Conservation (phyloP, 768 basidiomycete species). For the Mycena olivaceomarginata region DNA sequence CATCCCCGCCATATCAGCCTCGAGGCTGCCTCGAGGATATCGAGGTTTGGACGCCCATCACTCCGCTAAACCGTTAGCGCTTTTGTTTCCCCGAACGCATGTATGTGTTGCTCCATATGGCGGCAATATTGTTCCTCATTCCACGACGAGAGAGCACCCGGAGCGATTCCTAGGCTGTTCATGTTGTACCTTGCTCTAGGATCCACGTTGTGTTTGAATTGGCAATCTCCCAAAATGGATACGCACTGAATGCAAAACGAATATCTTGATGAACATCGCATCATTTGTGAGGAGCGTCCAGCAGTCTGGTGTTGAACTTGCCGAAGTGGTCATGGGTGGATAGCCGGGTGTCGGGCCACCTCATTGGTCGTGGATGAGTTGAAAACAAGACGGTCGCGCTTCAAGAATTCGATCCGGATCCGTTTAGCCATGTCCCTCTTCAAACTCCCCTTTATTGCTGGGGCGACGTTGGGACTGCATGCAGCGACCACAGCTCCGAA, state of each 20-base stretch:
- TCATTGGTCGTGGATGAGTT: neutral
- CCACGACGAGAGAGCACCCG: too few species aligned
- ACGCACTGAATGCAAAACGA: too few species aligned
- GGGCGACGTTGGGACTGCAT: conserved; percentile 21
- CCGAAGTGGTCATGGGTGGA: neutral
- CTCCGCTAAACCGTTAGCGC: neutral
- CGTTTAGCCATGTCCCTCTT: conserved; percentile 18
- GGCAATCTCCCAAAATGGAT: too few species aligned
- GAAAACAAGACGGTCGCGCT: neutral
- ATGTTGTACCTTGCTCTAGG: too few species aligned
- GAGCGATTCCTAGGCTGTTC: too few species aligned
- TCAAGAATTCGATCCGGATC: neutral
- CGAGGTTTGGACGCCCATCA: neutral
- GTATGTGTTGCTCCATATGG: too few species aligned
- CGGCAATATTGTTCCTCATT: too few species aligned
- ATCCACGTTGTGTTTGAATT: too few species aligned
- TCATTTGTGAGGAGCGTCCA: neutral
- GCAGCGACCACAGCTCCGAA: conserved; percentile 26
- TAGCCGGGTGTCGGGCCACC: neutral
- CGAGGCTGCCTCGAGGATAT: neutral
- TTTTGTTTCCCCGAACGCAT: too few species aligned
- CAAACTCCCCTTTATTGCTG: conserved; percentile 8
- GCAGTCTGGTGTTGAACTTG: neutral
- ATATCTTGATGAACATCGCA: neutral
- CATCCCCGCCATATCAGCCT: neutral